phyloP scores from a whole-genome alignment of 2,329 filamentous ascomycete genomes.

The Penicillium paneum region DNA sequence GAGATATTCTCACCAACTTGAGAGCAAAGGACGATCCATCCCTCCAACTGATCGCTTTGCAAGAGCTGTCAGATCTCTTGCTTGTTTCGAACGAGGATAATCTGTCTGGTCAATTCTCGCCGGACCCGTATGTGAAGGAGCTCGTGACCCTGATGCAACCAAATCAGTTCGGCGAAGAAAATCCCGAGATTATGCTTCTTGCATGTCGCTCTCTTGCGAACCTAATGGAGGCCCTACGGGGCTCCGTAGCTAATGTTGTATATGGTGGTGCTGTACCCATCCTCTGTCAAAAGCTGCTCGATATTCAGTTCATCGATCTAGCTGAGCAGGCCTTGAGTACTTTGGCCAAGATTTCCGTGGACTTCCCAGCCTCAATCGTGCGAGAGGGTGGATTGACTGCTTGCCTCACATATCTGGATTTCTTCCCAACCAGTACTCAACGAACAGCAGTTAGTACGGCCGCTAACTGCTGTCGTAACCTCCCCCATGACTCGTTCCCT shows the following conservation, averaged over 20 bases:
- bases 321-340: slow-evolving; percentile 97
- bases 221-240: slow-evolving; percentile 92
- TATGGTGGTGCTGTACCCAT: slow-evolving; percentile 96
- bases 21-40: slow-evolving; percentile 81
- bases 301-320: slow-evolving; percentile 95
- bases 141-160: slow-evolving; percentile 88
- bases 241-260: slow-evolving; percentile 90
- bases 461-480: slow-evolving; percentile 96
- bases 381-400: slow-evolving; percentile 91
- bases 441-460: slow-evolving; percentile 95
- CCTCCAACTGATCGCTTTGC: slow-evolving; percentile 83
- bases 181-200: slow-evolving; percentile 94
- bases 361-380: slow-evolving; percentile 93
- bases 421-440: slow-evolving; percentile 96
- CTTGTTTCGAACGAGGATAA: slow-evolving; percentile 96
- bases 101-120: slow-evolving; percentile 87
- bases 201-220: slow-evolving; percentile 95
- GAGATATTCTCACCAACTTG: slow-evolving; percentile 72
- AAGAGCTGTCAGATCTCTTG: slow-evolving; percentile 89
- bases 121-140: slow-evolving; percentile 93
- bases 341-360: slow-evolving; percentile 92
- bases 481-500: slow-evolving; percentile 86
- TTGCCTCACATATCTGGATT: slow-evolving; percentile 94
- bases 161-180: slow-evolving; percentile 81
- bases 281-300: slow-evolving; percentile 87